These are phyloP conservation scores for Epichloe typhina DNA, from an alignment of 2,329 filamentous ascomycete species.

Conservation along the genomic window DNA sequence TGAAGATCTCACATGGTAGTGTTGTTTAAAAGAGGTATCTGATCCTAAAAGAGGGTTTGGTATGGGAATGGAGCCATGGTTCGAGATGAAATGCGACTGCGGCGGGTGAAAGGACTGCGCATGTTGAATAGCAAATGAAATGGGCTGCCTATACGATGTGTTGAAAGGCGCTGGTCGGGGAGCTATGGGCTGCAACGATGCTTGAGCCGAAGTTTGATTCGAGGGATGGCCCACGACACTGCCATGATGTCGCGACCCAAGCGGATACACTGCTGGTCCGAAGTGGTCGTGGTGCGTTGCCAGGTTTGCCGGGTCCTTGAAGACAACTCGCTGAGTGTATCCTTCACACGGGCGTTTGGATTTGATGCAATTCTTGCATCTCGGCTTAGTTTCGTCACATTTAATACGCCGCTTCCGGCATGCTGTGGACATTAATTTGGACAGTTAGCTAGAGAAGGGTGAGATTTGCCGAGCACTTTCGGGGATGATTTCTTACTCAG, in stretches of 20 bases:
- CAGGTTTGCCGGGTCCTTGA: constrained; percentile 48
- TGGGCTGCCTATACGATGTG: constrained; percentile 4
- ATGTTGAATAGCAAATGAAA: constrained; percentile 4
- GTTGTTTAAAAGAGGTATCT: constrained; percentile 3
- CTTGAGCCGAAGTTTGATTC: constrained; percentile 24
- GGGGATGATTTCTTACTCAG: constrained; percentile 49
- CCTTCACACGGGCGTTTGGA: constrained; percentile 75
- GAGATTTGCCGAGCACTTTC: not conserved
- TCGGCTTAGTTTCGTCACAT: constrained; percentile 80
- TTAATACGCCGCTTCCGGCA: constrained; percentile 94
- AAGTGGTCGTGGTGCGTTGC: constrained; percentile 29
- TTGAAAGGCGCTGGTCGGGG: constrained; percentile 33
- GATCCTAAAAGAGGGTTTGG: constrained; percentile 11
- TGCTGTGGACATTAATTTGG: constrained; percentile 34
- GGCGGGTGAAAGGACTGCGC: not conserved
- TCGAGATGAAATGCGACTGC: constrained; percentile 2
- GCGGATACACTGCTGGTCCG: constrained; percentile 28
- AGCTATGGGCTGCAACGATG: constrained; percentile 32
- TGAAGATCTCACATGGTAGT: not conserved
- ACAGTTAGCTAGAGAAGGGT: constrained; percentile 7
- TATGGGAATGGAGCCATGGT: constrained; percentile 6
- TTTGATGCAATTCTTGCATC: constrained; percentile 74
- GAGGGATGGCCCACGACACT: constrained; percentile 9
- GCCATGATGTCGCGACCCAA: constrained; percentile 20
- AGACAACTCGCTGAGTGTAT: constrained; percentile 68